These are phyloP conservation scores for Colletotrichum sp. DNA, from an alignment of 2,329 filamentous ascomycete genomes.

Conservation along the genomic window DNA sequence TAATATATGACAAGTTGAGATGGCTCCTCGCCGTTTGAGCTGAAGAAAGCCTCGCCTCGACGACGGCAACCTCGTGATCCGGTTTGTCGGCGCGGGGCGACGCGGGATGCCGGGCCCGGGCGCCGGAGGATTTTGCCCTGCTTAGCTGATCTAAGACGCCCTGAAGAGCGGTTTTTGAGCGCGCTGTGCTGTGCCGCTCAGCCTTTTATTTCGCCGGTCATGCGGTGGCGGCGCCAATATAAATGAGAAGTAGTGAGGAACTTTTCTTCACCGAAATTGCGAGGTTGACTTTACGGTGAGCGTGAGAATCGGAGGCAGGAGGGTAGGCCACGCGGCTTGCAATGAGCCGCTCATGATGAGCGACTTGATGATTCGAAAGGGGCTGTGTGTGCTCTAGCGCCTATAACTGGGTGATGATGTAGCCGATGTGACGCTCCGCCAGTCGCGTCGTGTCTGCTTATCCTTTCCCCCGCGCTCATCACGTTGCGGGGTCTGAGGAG, in stretches of 20 bases:
- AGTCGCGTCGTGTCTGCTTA: not conserved
- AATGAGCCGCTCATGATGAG: not conserved
- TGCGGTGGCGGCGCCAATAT: fast-evolving
- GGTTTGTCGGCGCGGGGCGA: not conserved
- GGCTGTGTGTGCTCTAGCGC: not conserved
- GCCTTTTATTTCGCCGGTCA: not conserved
- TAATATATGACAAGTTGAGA: not conserved
- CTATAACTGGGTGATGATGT: not conserved
- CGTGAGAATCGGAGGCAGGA: too few relatives aligned
- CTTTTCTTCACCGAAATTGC: not conserved
- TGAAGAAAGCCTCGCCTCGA: not conserved
- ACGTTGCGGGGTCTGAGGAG: not conserved
- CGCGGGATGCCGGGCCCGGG: not conserved
- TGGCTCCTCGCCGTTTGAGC: not conserved
- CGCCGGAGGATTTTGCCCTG: not conserved
- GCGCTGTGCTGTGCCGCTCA: not conserved
- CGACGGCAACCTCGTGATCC: not conserved
- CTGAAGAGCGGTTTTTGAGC: not conserved
- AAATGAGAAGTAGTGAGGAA: not conserved
- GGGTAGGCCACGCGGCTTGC: not conserved
- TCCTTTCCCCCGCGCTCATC: not conserved
- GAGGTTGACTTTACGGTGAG: not conserved
- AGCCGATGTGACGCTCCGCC: not conserved
- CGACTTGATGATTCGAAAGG: not conserved
- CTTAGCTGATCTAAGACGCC: not conserved